phyloP scores from a whole-genome alignment of 805 yeast species.

The Saccharomycopsis babjevae region DNA sequence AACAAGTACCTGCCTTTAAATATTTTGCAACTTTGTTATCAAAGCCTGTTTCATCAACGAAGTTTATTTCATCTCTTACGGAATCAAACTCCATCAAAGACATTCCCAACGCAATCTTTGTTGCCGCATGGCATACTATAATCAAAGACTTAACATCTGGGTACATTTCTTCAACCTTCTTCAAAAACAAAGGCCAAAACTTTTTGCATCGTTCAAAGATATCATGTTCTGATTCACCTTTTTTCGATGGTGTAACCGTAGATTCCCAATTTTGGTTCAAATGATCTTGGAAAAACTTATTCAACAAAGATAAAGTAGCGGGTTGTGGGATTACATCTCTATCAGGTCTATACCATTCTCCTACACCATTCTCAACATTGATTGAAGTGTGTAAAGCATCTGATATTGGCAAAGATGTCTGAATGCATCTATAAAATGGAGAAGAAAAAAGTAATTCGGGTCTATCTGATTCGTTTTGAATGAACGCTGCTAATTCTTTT shows the following conservation, averaged over 20 bases:
- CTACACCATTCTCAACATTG: constrained; percentile 69
- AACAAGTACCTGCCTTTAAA: constrained; percentile 74
- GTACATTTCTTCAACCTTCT: constrained; percentile 41
- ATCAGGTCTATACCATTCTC: constrained; percentile 83
- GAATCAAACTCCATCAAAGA: constrained; percentile 45
- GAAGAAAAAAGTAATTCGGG: constrained; percentile 69
- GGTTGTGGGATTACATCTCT: constrained; percentile 64
- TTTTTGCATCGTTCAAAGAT: constrained; percentile 48
- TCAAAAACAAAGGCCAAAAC: constrained; percentile 49
- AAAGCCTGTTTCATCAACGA: constrained; percentile 28
- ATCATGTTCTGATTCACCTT: constrained; percentile 70
- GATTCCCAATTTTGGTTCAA: constrained; percentile 40
- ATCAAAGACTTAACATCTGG: constrained; percentile 57
- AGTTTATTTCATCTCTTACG: constrained; percentile 41
- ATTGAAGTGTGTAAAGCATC: constrained; percentile 47
- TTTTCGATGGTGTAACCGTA: constrained; percentile 44
- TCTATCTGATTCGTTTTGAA: constrained; percentile 30
- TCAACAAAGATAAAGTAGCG: constrained; percentile 39
- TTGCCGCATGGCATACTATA: constrained; percentile 88
- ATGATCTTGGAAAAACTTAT: constrained; percentile 39
- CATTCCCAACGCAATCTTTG: constrained; percentile 82
- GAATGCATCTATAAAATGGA: constrained; percentile 85
- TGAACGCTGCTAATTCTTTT: constrained; percentile 55
- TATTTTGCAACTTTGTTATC: constrained; percentile 22
- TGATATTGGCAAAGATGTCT: constrained; percentile 69